These are phyloP conservation scores for Rhodotorula kratochvilovae DNA, from an alignment of 768 basidiomycete species.

Conservation along the genomic window DNA sequence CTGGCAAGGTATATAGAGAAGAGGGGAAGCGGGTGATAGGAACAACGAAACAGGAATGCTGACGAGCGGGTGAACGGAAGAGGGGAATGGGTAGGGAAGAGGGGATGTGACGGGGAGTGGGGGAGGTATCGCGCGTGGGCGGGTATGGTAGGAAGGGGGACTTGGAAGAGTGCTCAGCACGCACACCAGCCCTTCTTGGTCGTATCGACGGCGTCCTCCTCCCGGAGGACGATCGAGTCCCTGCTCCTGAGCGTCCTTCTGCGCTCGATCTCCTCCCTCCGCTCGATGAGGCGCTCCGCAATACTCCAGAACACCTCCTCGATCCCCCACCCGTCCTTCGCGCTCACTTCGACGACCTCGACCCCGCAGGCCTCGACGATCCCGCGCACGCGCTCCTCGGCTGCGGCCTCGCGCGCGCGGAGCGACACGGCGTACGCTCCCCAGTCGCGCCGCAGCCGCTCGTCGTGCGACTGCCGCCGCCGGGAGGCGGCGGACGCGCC, in stretches of 20 bases:
- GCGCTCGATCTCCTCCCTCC: constrained; percentile 71
- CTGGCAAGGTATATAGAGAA: too few relatives aligned
- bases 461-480: constrained; percentile 12
- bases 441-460: constrained; percentile 14
- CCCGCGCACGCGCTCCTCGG: constrained; percentile 66
- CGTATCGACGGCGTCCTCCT: constrained; percentile 19
- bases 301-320: constrained; percentile 72
- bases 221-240: constrained; percentile 69
- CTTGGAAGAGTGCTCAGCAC: too few relatives aligned
- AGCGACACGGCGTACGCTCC: constrained; percentile 49
- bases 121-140: too few relatives aligned
- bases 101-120: not conserved
- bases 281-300: constrained; percentile 70
- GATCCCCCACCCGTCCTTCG: constrained; percentile 80
- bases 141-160: not conserved
- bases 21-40: too few relatives aligned
- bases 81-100: too few relatives aligned
- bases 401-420: constrained; percentile 47
- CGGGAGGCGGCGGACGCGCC: not conserved
- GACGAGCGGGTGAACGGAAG: too few relatives aligned
- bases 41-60: too few relatives aligned
- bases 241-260: constrained; percentile 75
- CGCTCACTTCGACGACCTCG: constrained; percentile 85
- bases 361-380: constrained; percentile 58
- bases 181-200: constrained; percentile 20